phyloP scores from a whole-genome alignment of 148 eudicot species.

The Bassia scoparia region DNA sequence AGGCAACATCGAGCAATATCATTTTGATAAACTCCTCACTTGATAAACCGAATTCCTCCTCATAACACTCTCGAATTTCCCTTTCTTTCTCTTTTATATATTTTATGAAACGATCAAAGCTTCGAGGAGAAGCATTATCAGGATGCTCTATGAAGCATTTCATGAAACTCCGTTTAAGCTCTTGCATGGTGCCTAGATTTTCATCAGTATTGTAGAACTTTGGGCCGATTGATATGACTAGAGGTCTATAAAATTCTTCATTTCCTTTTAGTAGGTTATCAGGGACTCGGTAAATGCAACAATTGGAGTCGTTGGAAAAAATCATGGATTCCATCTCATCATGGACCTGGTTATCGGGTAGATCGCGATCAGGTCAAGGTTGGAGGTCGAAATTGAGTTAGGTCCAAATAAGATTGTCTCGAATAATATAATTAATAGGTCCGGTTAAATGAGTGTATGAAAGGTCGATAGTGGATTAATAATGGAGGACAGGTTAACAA shows the following conservation, averaged over 20 bases:
- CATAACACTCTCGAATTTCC: conserved; percentile 3
- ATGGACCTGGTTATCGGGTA: too few species aligned
- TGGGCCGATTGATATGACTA: conserved; percentile 20
- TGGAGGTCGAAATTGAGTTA: too few species aligned
- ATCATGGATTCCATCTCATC: too few species aligned
- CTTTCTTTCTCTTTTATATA: not conserved
- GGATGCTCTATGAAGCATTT: not conserved
- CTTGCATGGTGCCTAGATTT: conserved; percentile 17
- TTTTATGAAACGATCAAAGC: not conserved
- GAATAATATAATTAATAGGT: too few species aligned
- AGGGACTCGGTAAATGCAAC: conserved; percentile 20
- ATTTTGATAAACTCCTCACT: conserved; percentile 10
- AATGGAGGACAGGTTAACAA: too few species aligned
- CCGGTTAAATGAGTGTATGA: too few species aligned
- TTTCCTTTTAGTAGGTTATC: not conserved
- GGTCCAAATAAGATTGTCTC: too few species aligned
- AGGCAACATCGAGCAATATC: conserved; percentile 22
- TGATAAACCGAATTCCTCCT: not conserved
- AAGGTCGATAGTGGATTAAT: too few species aligned
- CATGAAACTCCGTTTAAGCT: conserved; percentile 14
- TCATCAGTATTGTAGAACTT: conserved; percentile 14
- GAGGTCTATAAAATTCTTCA: conserved; percentile 23
- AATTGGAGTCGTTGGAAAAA: too few species aligned
- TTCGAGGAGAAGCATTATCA: not conserved
- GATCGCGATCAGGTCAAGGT: too few species aligned